Evolutionary conservation across 164 flowering plant genomes (phyloP).

Genomic region (Platanus orientalis): DNA sequence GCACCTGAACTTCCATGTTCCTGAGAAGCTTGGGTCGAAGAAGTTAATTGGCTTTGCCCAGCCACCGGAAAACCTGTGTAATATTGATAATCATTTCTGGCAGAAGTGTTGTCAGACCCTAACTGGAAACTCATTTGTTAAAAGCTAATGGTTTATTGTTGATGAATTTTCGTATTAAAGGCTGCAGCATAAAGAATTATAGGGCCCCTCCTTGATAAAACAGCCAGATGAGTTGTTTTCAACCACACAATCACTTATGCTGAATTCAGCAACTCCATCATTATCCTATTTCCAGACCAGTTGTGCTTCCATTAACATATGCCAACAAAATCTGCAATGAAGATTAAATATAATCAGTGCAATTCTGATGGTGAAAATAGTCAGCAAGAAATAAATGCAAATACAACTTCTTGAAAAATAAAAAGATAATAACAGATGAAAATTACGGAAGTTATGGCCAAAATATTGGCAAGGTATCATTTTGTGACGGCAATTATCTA

Average conservation of each 20-base stretch:
- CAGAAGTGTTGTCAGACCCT: neutral
- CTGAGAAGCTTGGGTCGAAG: slow-evolving; percentile 37
- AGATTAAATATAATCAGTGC: neutral
- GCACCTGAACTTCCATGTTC: slow-evolving; percentile 17
- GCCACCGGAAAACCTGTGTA: slow-evolving; percentile 8
- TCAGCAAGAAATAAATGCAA: neutral
- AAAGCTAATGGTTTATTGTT: neutral
- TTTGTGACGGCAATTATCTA: too few species aligned
- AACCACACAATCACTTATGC: neutral
- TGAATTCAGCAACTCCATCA: neutral
- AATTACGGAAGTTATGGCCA: too few species aligned
- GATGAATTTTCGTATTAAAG: neutral
- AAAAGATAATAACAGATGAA: too few species aligned
- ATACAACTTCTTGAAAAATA: too few species aligned
- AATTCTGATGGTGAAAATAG: neutral
- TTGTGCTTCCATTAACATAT: neutral
- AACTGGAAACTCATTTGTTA: slow-evolving; percentile 9
- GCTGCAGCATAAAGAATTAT: neutral
- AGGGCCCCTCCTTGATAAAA: neutral
- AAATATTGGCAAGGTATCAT: too few species aligned
- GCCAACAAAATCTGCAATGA: neutral
- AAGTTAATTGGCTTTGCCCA: slow-evolving; percentile 1
- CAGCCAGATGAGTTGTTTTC: neutral
- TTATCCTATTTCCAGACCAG: neutral
- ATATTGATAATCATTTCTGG: slow-evolving; percentile 11